Evolutionary conservation across 2,329 filamentous ascomycete species (phyloP).

Genomic region (Cercospora sp.): DNA sequence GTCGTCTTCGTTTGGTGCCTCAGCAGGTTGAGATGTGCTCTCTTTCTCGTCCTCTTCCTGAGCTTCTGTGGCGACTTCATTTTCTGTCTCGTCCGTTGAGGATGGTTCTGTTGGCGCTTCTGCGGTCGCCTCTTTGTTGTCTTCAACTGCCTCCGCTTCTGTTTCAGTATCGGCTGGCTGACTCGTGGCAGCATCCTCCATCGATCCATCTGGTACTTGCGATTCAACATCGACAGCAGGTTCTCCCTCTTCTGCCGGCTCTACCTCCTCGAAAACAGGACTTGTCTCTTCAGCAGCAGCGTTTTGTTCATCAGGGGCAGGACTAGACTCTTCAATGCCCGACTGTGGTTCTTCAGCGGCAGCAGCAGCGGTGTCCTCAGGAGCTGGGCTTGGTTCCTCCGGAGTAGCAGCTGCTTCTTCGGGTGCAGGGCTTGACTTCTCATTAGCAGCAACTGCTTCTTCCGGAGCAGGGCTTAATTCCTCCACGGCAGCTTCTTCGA

Average conservation of each 20-base stretch:
- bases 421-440: neutral
- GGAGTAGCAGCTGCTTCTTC: neutral
- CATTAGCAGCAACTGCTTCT: neutral
- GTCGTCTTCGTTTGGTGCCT: neutral
- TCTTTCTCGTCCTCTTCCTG: neutral
- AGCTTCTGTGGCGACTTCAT: neutral
- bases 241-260: neutral
- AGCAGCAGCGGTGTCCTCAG: neutral
- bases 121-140: neutral
- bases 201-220: neutral
- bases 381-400: neutral
- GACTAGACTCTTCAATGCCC: neutral
- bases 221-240: neutral
- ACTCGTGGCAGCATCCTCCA: neutral
- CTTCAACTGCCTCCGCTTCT: neutral
- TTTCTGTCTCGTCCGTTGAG: neutral
- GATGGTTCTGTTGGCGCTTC: neutral
- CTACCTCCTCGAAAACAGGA: neutral
- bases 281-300: neutral
- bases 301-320: neutral
- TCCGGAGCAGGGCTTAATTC: neutral
- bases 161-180: neutral
- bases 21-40: neutral
- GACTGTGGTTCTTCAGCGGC: neutral
- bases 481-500: neutral